Base-by-base conservation (phyloP, 2,329 filamentous ascomycete species). In the Aspergillus novoparasiticus region DNA sequence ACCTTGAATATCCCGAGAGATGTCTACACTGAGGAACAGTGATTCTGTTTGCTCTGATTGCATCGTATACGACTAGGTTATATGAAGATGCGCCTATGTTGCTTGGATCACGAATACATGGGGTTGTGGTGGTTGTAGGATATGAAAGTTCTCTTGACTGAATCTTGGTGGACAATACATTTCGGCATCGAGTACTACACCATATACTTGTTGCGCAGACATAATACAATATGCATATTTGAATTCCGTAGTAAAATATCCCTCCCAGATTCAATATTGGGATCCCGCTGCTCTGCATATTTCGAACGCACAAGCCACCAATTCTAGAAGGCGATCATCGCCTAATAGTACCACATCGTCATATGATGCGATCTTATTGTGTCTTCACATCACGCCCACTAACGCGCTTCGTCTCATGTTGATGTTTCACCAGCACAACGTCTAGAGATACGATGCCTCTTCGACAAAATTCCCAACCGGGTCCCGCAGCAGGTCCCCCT, bases 1-100 rank as follows among this genome's bases (percentile, higher is more conserved):
- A 89, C 87, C 2, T 81, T 97, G 56, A 84, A 89, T 64, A 76
- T 92, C 59, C 73, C 76, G 4, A 72, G 72, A 66, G 75, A 78
- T 72, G 66, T 80, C 8, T 78, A 80, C 58, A 70, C 69, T 21
- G 68, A 73, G 46, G 48, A 69, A 55, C 58, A 73, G 57, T 66
- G 72, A 57, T 69, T 69, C 60, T 58, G 57, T 43, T 62, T 53
- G 60, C 55, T 60, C 57, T 23, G 21, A 6, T 39, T 57, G 28
- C 45, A 36, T 36, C 16, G 14, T 11, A 32, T 51, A 16, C 28
- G 28, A 34, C n/a, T 32, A 4, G 5, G 10, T 12, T 30, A 51
- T 32, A 32, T 5, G 23, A 28, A 50, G 48, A 51, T 32, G 28
- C 19, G 48, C 30, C 12, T 32, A 11, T 32, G 30, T 32, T 34